phyloP scores from a whole-genome alignment of 352 stramenopile species.

The Globisporangium emineosum region DNA sequence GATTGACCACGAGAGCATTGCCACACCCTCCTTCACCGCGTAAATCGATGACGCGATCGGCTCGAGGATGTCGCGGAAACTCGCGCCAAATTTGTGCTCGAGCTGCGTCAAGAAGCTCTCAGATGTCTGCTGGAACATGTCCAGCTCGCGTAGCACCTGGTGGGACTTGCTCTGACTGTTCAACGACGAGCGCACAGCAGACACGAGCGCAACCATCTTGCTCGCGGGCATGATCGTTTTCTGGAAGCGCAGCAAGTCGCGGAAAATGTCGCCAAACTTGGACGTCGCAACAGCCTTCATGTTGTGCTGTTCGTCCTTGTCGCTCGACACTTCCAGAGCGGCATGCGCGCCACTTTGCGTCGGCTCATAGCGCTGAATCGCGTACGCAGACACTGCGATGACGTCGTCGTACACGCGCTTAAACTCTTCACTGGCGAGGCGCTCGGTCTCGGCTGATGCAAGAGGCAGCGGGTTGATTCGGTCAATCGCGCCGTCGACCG shows the following conservation, averaged over 20 bases:
- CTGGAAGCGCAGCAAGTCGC: constrained; percentile 68
- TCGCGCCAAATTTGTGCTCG: constrained; percentile 60
- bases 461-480: constrained; percentile 44
- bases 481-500: constrained; percentile 55
- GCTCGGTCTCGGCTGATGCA: constrained; percentile 24
- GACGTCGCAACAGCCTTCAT: constrained; percentile 34
- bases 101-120: constrained; percentile 75
- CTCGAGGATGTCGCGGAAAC: constrained; percentile 84
- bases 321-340: constrained; percentile 13
- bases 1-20: constrained; percentile 63
- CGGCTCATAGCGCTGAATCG: constrained; percentile 46
- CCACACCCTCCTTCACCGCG: constrained; percentile 84
- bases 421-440: constrained; percentile 27
- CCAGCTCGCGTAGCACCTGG: constrained; percentile 76
- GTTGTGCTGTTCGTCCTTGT: constrained; percentile 11
- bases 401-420: constrained; percentile 19
- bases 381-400: constrained; percentile 21
- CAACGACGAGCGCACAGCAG: constrained; percentile 26
- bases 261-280: constrained; percentile 75
- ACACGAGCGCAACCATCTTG: constrained; percentile 56
- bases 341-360: constrained; percentile 18
- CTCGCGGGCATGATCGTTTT: constrained; percentile 62
- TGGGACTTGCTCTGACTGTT: constrained; percentile 46
- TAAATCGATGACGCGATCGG: constrained; percentile 74
- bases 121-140: constrained; percentile 89